A percentile compares a stretch with the other conserved stretches of the same genome.
Evolutionary conservation across 2,329 filamentous ascomycete genomes (phyloP).

Genomic region (Leptosphaerulina australis): DNA sequence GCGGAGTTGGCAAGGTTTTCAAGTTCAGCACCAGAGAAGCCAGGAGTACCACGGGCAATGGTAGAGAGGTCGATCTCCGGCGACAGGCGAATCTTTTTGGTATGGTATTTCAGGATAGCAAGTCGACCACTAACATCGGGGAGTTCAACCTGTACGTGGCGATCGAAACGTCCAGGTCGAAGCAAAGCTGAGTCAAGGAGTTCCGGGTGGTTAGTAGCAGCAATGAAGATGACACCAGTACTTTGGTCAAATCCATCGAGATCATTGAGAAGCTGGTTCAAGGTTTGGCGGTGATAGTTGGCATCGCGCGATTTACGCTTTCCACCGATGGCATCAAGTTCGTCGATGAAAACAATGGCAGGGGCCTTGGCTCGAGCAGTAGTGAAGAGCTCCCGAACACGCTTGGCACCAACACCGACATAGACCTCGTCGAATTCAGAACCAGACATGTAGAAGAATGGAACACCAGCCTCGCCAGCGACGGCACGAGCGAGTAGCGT

Average conservation of each 20-base stretch:
- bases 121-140: constrained; percentile 93
- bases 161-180: constrained; percentile 92
- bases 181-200: constrained; percentile 93
- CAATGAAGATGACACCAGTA: constrained; percentile 92
- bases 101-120: constrained; percentile 90
- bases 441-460: constrained; percentile 99
- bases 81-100: constrained; percentile 84
- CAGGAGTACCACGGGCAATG: constrained; percentile 85
- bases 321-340: constrained; percentile 91
- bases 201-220: constrained; percentile 94
- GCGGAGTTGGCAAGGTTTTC: constrained; percentile 98
- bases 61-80: constrained; percentile 81
- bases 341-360: constrained; percentile 93
- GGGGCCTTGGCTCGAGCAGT: constrained; percentile 85
- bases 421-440: constrained; percentile 99
- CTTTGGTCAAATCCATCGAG: constrained; percentile 96
- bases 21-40: constrained; percentile 92
- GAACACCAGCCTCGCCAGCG: constrained; percentile 93
- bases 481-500: constrained; percentile 94
- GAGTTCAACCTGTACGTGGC: constrained; percentile 84
- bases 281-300: constrained; percentile 93
- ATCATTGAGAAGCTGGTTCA: constrained; percentile 96
- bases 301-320: constrained; percentile 92
- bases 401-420: constrained; percentile 94
- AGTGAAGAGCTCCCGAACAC: constrained; percentile 89